Base-by-base conservation (phyloP, 2,329 filamentous ascomycete genomes). In the Botrytis porri region DNA sequence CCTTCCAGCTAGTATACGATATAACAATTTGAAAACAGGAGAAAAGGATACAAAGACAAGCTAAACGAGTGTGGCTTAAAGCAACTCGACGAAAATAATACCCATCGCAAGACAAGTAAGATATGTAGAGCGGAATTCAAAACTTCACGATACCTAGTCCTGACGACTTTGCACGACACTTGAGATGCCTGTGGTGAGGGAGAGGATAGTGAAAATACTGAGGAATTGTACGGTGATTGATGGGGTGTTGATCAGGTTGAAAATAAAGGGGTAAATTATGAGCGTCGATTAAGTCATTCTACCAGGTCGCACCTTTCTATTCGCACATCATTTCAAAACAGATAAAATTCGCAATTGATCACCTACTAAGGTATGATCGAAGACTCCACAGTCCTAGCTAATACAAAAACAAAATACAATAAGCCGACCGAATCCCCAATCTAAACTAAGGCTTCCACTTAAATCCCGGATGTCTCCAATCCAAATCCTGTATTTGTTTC, bases 391-490 rank as follows among this genome's bases (percentile, higher is more conserved):
- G 1, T 7, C 35, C 37, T 62, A 6, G 39, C 60, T 18, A 43
- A 63, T 54, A 54, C 14, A 18, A 14, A 54, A 29, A 29, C 35
- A 41, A 10, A 1, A n/a, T n/a, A 41, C 9, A 37, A 62, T 41
- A n/a, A 41, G 37, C 25, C 7, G 29, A 1, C 0, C 4, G n/a
- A 29, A 63, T n/a, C 2, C 3, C 6, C 37, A 20, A 2, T 3
- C 25, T 18, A 5, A 9, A 29, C 2, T 12, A 69, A 41, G 48
- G 65, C 78, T 84, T 85, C 90, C 89, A 92, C 75, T 86, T 84
- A 78, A 92, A 92, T 5, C 82, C 86, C 5, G 90, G 90, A 81
- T 93, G 90, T 76, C 84, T 86, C 89, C 89, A 92, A 77, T 92
- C 89, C 76, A 92, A 79, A 77, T 90, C 86, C 76, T 89, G 85